Percentiles rank a stretch among this genome's conserved stretches.
Evolutionary conservation across 495 filamentous ascomycete genomes (phyloP).

Genomic region (Penicillium antarcticum): DNA sequence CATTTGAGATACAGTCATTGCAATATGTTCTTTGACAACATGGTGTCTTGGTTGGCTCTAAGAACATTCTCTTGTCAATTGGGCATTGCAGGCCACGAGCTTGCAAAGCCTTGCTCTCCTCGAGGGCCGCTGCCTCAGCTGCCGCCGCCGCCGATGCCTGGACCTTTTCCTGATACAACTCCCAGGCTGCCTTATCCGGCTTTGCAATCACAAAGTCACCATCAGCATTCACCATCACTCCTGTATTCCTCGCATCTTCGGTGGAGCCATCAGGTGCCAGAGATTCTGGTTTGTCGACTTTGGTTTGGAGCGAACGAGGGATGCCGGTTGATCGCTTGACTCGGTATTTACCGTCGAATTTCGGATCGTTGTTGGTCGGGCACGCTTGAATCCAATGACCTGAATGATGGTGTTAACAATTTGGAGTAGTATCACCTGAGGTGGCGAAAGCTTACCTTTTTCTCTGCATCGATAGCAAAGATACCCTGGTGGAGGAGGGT

Average conservation of each 20-base stretch:
- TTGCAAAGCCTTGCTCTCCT: constrained; percentile 75
- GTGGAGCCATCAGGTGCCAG: constrained; percentile 68
- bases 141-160: constrained; percentile 79
- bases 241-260: constrained; percentile 75
- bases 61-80: constrained; percentile 93
- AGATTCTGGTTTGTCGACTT: constrained; percentile 82
- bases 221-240: constrained; percentile 95
- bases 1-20: constrained; percentile 97
- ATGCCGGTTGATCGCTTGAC: constrained; percentile 97
- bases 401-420: constrained; percentile 16
- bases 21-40: constrained; percentile 98
- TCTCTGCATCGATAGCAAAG: constrained; percentile 97
- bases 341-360: constrained; percentile 83
- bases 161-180: constrained; percentile 88
- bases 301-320: constrained; percentile 87
- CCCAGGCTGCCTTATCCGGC: constrained; percentile 92
- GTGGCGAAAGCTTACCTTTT: constrained; percentile 56
- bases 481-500: constrained; percentile 88
- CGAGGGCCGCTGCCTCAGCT: constrained; percentile 62
- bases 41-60: constrained; percentile 96
- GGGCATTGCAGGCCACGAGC: constrained; percentile 86
- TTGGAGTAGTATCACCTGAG: background rate
- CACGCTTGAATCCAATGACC: constrained; percentile 97
- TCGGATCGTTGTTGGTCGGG: constrained; percentile 95
- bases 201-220: constrained; percentile 95